Evolutionary conservation across 169 alveolate genomes (phyloP).

Genomic region (Eimeria praecox): DNA sequence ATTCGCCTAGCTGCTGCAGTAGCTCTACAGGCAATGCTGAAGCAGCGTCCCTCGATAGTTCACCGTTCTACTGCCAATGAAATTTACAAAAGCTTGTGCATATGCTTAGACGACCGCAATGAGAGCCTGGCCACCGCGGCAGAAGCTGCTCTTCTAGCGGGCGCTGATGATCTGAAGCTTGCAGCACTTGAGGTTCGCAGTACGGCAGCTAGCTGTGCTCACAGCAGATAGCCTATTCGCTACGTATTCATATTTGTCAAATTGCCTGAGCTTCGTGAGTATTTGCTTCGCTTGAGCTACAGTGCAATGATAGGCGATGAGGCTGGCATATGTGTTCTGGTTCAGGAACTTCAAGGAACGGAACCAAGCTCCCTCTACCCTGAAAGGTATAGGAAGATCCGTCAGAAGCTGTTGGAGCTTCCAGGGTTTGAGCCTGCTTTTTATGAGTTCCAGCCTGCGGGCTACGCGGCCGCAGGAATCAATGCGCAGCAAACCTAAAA

Average conservation of each 20-base stretch:
- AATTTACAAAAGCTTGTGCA: conserved; percentile 36
- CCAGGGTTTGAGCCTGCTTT: background rate
- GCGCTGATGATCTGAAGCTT: background rate
- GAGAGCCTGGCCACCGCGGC: conserved; percentile 29
- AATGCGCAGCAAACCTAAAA: background rate
- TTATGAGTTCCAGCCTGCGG: background rate
- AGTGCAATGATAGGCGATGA: background rate
- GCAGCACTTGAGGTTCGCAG: conserved; percentile 26
- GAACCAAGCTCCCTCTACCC: conserved; percentile 64
- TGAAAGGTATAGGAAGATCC: conserved; percentile 28
- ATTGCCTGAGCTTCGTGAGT: background rate
- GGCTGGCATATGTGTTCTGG: background rate
- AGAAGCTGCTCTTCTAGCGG: conserved; percentile 63
- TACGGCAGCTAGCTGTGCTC: background rate
- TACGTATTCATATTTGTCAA: background rate
- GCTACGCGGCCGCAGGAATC: no score
- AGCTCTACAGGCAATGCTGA: conserved; percentile 64
- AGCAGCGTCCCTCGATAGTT: conserved; percentile 50
- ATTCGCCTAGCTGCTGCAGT: conserved; percentile 75
- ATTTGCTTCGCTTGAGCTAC: background rate
- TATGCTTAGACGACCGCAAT: conserved; percentile 64
- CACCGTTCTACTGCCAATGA: conserved; percentile 10
- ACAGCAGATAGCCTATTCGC: background rate
- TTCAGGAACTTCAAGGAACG: conserved; percentile 54
- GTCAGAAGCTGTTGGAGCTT: conserved; percentile 34